A percentile compares a stretch with the other conserved stretches of the same genome.
phyloP scores from a whole-genome alignment of 441 rosid genomes.

The Adansonia gregorii region DNA sequence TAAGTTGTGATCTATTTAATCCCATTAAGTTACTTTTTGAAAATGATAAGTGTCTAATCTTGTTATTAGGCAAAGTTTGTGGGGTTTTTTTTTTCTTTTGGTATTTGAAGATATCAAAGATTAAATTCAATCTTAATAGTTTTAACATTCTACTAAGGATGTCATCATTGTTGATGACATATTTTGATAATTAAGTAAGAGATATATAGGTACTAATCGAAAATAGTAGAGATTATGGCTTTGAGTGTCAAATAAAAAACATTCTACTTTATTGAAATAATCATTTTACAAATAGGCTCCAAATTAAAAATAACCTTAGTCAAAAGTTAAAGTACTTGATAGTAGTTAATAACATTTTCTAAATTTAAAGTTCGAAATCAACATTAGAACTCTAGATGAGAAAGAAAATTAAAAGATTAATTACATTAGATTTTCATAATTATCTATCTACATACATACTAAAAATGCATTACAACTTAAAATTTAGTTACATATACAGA shows the following conservation, averaged over 20 bases:
- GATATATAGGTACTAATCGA: too few relatives aligned
- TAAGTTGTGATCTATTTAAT: not conserved
- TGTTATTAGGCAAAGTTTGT: not conserved
- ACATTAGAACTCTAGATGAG: too few relatives aligned
- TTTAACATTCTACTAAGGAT: too few relatives aligned
- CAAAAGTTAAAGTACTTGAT: not conserved
- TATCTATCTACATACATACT: slow-evolving; percentile 17
- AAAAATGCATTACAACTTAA: not conserved
- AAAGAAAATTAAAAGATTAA: not conserved
- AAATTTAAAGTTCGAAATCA: not conserved
- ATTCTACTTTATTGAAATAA: too few relatives aligned
- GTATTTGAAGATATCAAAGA: too few relatives aligned
- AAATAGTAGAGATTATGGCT: too few relatives aligned
- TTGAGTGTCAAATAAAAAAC: too few relatives aligned
- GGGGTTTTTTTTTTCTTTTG: not conserved
- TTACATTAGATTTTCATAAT: not conserved
- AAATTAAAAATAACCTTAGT: not conserved
- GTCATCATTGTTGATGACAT: too few relatives aligned
- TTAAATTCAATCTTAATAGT: too few relatives aligned
- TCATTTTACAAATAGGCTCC: too few relatives aligned
- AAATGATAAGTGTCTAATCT: not conserved
- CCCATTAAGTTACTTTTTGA: not conserved
- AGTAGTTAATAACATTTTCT: not conserved
- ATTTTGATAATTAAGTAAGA: too few relatives aligned
- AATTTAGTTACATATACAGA: slow-evolving; percentile 34